phyloP scores from a whole-genome alignment of 2,329 filamentous ascomycete genomes.

The Arthrobotrys entomopaga region DNA sequence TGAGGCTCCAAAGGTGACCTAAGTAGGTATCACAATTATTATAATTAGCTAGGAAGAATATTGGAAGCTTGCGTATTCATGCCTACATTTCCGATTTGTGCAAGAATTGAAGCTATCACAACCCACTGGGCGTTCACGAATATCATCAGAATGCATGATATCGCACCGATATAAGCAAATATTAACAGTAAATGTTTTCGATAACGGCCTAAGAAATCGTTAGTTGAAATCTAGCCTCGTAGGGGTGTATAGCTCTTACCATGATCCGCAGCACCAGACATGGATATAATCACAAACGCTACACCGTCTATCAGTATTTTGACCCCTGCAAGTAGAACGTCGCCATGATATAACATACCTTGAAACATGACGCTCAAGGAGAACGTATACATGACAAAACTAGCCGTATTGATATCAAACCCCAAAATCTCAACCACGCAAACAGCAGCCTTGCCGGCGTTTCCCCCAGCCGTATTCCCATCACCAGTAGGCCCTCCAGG shows the following conservation, averaged over 20 bases:
- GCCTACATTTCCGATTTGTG: slow-evolving; percentile 86
- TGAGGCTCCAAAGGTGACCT: slow-evolving; percentile 82
- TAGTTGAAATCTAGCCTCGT: neutral
- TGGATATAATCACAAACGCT: slow-evolving; percentile 83
- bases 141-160: slow-evolving; percentile 88
- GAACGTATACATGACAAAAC: slow-evolving; percentile 98
- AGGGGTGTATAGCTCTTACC: slow-evolving; percentile 66
- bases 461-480: slow-evolving; percentile 24
- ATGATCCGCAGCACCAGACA: slow-evolving; percentile 95
- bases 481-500: neutral
- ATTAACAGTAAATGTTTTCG: slow-evolving; percentile 84
- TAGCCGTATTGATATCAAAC: slow-evolving; percentile 90
- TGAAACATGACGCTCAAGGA: slow-evolving; percentile 76
- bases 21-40: no score
- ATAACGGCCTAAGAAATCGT: slow-evolving; percentile 65
- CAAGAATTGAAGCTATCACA: slow-evolving; percentile 81
- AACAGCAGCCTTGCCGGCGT: slow-evolving; percentile 64
- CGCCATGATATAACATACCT: slow-evolving; percentile 20
- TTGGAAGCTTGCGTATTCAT: neutral
- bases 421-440: slow-evolving; percentile 86
- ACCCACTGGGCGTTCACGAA: slow-evolving; percentile 79
- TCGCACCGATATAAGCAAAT: slow-evolving; percentile 85
- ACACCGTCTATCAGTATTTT: slow-evolving; percentile 9
- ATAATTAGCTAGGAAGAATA: slow-evolving; percentile 4
- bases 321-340: neutral